Evolutionary conservation across 768 basidiomycete genomes (phyloP), one percentile per base, ranked within the genome.

Genomic region (Suillus paluster): DNA sequence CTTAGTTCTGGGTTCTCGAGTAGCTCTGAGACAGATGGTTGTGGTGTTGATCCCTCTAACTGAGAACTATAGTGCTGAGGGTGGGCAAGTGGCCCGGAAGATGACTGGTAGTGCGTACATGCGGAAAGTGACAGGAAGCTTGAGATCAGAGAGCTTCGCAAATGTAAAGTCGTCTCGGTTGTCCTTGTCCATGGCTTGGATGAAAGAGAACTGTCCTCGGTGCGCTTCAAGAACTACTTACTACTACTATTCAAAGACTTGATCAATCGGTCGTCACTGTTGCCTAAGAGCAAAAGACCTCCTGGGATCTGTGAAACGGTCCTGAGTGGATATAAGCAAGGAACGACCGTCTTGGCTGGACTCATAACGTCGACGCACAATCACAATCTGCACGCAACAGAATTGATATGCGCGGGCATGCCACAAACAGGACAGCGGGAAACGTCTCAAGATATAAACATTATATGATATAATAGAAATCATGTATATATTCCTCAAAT

Each of bases 111-210:
- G 33, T 53, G 68, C 80, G 63, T 71, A 92, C 93, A 95, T 91
- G 71, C 93, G 85, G 70, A 94, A 87, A 9, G 94, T 94, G 15
- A 97, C 86, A 3, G 91, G 92, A 10, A 92, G 75, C 72, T 93
- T 94, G 62, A 97, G 83, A 73, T 96, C 93, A 58, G 91, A 92
- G 27, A 95, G 85, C 71, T 90, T 90, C 10, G 93, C 95, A 71
- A 96, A 97, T 4, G 93, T 95, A 69, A 95, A 94, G 74, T 96
- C 95, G 68, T 95, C 91, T 36, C 90, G 82, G 69, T 86, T 84
- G 64, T 84, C 84, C 64, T 85, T 84, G 73, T 85, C 84, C 84
- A 85, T 85, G 61, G 27, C n/a, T n/a, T n/a, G n/a, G n/a, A n/a
- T n/a, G n/a, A n/a, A n/a, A n/a, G n/a, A n/a, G n/a, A n/a, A n/a